These are phyloP conservation scores for Fraxinus albicans DNA, from an alignment of 305 asterid genomes.

Conservation along the genomic window DNA sequence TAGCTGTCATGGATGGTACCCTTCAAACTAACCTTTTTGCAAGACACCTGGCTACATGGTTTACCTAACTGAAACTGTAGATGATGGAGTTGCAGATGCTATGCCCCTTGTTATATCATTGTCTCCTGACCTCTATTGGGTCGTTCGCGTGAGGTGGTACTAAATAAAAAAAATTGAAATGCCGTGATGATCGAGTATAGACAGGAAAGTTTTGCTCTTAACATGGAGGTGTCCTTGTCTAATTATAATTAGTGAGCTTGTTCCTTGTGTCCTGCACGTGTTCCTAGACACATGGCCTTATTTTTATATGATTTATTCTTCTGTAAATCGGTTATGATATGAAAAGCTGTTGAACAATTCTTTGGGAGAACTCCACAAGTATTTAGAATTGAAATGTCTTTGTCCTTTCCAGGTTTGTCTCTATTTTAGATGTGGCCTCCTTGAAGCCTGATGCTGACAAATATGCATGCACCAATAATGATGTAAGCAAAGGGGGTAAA, in stretches of 20 bases:
- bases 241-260: neutral
- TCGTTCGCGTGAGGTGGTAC: neutral
- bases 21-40: neutral
- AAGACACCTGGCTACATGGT: conserved; percentile 7
- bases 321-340: conserved; percentile 8
- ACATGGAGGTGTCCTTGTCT: conserved; percentile 15
- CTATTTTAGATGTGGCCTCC: conserved; percentile 74
- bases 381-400: neutral
- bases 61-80: neutral
- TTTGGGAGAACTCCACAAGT: conserved; percentile 11
- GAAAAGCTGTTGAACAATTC: neutral
- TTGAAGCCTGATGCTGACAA: conserved; percentile 79
- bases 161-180: neutral
- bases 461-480: conserved; percentile 38
- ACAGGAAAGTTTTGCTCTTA: neutral
- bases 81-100: neutral
- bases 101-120: neutral
- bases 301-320: conserved; percentile 8
- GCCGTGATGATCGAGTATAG: neutral
- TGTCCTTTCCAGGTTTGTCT: conserved; percentile 61
- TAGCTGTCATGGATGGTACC: neutral
- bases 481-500: conserved; percentile 39
- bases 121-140: neutral
- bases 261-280: neutral
- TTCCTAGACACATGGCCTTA: conserved; percentile 11